phyloP scores from a whole-genome alignment of 371 early-diverging fungal species.

The Dichotomocladium elegans region DNA sequence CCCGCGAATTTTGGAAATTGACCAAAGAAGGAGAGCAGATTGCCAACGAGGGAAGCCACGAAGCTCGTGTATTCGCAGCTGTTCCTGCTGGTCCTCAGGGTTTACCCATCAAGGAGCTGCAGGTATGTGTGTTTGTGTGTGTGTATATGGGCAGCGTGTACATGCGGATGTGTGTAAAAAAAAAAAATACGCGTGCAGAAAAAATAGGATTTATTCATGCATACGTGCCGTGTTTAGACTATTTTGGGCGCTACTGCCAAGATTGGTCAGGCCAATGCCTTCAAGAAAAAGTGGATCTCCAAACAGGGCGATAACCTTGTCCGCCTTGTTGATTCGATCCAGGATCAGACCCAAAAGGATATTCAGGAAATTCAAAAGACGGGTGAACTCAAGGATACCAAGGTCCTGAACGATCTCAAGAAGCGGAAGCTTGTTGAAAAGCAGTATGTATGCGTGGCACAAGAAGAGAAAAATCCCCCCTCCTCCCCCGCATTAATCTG shows the following conservation, averaged over 20 bases:
- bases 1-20: slow-evolving; percentile 75
- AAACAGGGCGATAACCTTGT: slow-evolving; percentile 73
- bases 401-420: slow-evolving; percentile 79
- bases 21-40: slow-evolving; percentile 87
- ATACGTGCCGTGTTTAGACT: slow-evolving; percentile 15
- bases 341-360: slow-evolving; percentile 81
- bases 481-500: slow-evolving; percentile 1
- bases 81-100: slow-evolving; percentile 81
- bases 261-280: slow-evolving; percentile 92
- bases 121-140: slow-evolving; percentile 30
- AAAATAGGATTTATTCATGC: neutral
- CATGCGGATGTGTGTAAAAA: too few relatives aligned
- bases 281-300: slow-evolving; percentile 96
- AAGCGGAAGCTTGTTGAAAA: slow-evolving; percentile 84
- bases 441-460: slow-evolving; percentile 50
- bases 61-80: slow-evolving; percentile 90
- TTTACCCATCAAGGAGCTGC: slow-evolving; percentile 77
- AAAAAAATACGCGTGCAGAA: too few relatives aligned
- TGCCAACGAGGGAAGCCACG: slow-evolving; percentile 87
- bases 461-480: too few relatives aligned
- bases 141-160: too few relatives aligned
- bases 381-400: slow-evolving; percentile 60
- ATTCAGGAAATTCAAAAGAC: slow-evolving; percentile 64
- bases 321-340: slow-evolving; percentile 73
- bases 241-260: slow-evolving; percentile 76